Percentiles rank a stretch among this genome's conserved stretches.
Conservation (phyloP, 2,329 filamentous ascomycete species). For the Diaporthe citriasiana region DNA sequence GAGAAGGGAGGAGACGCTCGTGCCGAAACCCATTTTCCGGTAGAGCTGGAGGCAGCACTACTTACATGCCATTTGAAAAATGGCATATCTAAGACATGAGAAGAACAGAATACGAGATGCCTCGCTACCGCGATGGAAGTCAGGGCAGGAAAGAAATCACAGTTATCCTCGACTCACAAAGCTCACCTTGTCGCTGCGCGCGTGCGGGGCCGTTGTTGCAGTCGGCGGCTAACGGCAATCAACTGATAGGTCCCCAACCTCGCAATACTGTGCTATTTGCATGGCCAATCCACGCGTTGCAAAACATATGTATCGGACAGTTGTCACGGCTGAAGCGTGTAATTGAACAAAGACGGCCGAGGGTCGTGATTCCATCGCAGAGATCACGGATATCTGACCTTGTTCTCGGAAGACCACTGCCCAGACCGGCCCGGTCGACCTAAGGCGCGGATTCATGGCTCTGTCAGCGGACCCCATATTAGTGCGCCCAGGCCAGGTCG, state of each 20-base stretch:
- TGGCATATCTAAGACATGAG: background rate
- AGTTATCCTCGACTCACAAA: conserved; percentile 9
- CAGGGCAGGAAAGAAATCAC: background rate
- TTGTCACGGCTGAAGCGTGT: background rate
- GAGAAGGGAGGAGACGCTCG: conserved; percentile 60
- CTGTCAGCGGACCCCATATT: background rate
- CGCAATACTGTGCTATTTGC: background rate
- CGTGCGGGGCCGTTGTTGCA: conserved; percentile 39
- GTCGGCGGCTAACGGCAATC: conserved; percentile 37
- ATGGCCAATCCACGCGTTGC: background rate
- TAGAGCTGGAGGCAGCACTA: conserved; percentile 15
- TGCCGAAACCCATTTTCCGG: conserved; percentile 57
- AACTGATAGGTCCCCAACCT: conserved; percentile 38
- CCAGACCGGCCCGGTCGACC: background rate
- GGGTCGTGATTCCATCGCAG: background rate
- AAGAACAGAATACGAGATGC: background rate
- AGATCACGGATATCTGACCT: background rate
- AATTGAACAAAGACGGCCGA: background rate
- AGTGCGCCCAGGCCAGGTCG: background rate
- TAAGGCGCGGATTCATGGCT: background rate
- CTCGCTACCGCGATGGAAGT: background rate
- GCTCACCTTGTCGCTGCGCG: conserved; percentile 32
- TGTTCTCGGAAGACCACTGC: background rate
- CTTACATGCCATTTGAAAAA: background rate
- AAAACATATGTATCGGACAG: background rate